Conservation (phyloP, 1,284 basidiomycete species). For the Irpex sp. region DNA sequence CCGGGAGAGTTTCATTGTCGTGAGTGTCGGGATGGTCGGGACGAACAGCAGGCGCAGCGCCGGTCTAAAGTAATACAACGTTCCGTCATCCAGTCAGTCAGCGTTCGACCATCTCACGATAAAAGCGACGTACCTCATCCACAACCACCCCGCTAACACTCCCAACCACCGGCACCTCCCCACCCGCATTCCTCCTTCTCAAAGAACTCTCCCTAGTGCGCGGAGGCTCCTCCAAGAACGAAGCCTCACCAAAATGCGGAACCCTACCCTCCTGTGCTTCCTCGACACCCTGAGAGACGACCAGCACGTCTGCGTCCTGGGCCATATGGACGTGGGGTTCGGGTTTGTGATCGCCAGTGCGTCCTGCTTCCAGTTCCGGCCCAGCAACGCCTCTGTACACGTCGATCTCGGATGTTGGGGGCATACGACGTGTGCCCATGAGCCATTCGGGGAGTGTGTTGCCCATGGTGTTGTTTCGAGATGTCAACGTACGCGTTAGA, state of each 20-base stretch:
- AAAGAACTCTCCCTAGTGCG: neutral
- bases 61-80: neutral
- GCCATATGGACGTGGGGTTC: neutral
- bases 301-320: neutral
- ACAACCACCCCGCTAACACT: neutral
- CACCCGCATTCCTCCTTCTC: neutral
- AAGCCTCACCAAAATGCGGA: neutral
- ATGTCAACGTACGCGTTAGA: slow-evolving; percentile 28
- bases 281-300: neutral
- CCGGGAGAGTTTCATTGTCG: neutral
- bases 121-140: neutral
- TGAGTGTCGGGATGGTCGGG: too few relatives aligned
- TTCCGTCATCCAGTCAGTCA: neutral
- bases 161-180: neutral
- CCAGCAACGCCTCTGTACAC: slow-evolving; percentile 8
- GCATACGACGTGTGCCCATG: slow-evolving; percentile 32
- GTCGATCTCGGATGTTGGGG: neutral
- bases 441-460: slow-evolving; percentile 46
- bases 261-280: neutral
- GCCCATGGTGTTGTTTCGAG: slow-evolving; percentile 15
- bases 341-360: slow-evolving; percentile 1
- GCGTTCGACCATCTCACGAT: neutral
- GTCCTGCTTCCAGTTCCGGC: slow-evolving; percentile 12
- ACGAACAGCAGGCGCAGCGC: too few relatives aligned
- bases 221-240: neutral